Evolutionary conservation across 2,329 filamentous ascomycete species (phyloP).

Genomic region (Cladosporium phlei): DNA sequence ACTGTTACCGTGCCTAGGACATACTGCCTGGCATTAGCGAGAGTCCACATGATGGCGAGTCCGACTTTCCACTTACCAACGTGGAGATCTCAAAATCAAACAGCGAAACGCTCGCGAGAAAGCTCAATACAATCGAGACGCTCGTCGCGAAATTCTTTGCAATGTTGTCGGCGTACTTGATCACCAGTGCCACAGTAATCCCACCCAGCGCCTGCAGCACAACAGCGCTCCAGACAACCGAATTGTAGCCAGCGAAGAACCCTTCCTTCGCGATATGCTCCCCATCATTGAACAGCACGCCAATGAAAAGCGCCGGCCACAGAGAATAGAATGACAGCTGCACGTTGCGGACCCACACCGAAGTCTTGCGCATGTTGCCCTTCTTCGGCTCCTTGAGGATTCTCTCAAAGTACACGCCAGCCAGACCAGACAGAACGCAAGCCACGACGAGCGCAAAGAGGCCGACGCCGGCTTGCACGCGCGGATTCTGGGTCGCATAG

Average conservation of each 20-base stretch:
- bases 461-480: constrained; percentile 75
- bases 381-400: constrained; percentile 73
- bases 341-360: constrained; percentile 90
- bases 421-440: constrained; percentile 75
- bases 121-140: constrained; percentile 84
- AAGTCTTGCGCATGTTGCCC: constrained; percentile 54
- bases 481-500: constrained; percentile 46
- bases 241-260: constrained; percentile 93
- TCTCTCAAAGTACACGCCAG: constrained; percentile 85
- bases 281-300: constrained; percentile 82
- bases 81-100: constrained; percentile 73
- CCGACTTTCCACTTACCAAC: constrained; percentile 55
- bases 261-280: constrained; percentile 75
- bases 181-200: constrained; percentile 74
- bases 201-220: constrained; percentile 78
- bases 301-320: constrained; percentile 80
- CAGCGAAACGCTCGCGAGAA: constrained; percentile 76
- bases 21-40: constrained; percentile 55
- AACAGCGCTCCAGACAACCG: constrained; percentile 82
- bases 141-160: constrained; percentile 91
- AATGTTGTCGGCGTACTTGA: constrained; percentile 82
- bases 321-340: constrained; percentile 93
- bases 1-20: constrained; percentile 74
- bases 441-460: constrained; percentile 72
- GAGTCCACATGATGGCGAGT: neutral